Conservation (phyloP, 371 early-diverging fungal genomes). For the Zychaea mexicana region DNA sequence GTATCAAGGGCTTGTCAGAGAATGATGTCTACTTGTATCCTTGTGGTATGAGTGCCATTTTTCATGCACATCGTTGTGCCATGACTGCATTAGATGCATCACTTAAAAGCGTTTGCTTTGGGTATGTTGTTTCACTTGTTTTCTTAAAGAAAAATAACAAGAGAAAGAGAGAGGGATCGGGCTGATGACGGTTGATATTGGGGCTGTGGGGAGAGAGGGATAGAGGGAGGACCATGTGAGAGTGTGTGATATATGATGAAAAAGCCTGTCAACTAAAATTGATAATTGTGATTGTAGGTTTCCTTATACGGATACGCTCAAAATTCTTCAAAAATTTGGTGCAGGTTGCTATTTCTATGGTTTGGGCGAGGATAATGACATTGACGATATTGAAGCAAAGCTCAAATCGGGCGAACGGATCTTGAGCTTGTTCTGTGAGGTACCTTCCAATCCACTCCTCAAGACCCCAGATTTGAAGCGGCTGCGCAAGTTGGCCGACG, state of each 20-base stretch:
- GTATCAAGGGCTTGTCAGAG: constrained; percentile 58
- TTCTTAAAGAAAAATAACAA: background rate
- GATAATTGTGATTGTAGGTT: constrained; percentile 55
- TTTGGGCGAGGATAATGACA: constrained; percentile 72
- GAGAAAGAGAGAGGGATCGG: background rate
- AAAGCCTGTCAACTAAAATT: background rate
- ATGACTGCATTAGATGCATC: constrained; percentile 47
- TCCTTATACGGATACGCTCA: constrained; percentile 93
- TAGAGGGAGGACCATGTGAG: background rate
- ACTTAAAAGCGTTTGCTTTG: constrained; percentile 86
- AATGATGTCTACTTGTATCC: constrained; percentile 88
- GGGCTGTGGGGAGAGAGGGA: too few species aligned
- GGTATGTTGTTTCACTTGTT: constrained; percentile 64
- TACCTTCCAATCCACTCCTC: constrained; percentile 93
- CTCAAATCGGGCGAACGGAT: constrained; percentile 63
- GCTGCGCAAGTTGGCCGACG: constrained; percentile 75
- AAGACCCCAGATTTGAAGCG: constrained; percentile 79
- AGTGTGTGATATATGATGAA: background rate
- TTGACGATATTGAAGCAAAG: constrained; percentile 69
- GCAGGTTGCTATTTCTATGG: constrained; percentile 87
- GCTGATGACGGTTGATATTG: background rate
- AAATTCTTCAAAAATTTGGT: constrained; percentile 93
- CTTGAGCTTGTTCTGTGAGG: constrained; percentile 87
- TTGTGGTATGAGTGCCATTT: constrained; percentile 94
- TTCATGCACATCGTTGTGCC: constrained; percentile 75